A percentile compares a stretch with the other conserved stretches of the same genome.
Conservation (phyloP, 108 stramenopile species). For the Licmophora abbreviata region DNA sequence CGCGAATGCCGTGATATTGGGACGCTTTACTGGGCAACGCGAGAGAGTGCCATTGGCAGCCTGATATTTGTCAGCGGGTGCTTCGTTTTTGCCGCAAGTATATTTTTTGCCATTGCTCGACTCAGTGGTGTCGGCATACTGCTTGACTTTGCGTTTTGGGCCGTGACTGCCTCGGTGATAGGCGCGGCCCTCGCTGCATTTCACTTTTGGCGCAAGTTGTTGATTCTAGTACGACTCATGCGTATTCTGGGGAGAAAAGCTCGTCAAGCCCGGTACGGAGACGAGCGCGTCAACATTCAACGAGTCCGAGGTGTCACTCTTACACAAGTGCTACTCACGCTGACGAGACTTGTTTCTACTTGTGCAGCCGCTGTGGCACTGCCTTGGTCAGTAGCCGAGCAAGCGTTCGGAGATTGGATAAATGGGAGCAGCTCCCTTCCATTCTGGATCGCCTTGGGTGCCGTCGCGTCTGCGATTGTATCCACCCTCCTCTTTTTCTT, state of each 20-base stretch:
- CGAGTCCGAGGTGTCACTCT: constrained; percentile 8
- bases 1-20: constrained; percentile 21
- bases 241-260: constrained; percentile 10
- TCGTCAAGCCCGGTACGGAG: background rate
- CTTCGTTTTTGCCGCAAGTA: constrained; percentile 9
- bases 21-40: constrained; percentile 20
- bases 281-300: background rate
- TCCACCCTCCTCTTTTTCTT: constrained; percentile 2
- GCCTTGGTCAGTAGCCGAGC: background rate
- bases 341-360: background rate
- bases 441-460: constrained; percentile 1
- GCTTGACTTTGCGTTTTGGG: constrained; percentile 7
- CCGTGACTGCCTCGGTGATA: constrained; percentile 6
- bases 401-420: background rate
- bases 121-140: too few relatives aligned
- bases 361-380: constrained; percentile 2
- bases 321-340: constrained; percentile 8
- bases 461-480: background rate
- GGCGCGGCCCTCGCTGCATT: constrained; percentile 12
- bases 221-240: constrained; percentile 14
- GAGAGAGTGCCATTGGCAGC: constrained; percentile 13
- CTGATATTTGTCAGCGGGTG: constrained; percentile 15
- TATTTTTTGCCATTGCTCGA: constrained; percentile 14
- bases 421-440: background rate
- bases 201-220: constrained; percentile 13